phyloP scores from a whole-genome alignment of 805 yeast species.

The Monosporozyma solicola region DNA sequence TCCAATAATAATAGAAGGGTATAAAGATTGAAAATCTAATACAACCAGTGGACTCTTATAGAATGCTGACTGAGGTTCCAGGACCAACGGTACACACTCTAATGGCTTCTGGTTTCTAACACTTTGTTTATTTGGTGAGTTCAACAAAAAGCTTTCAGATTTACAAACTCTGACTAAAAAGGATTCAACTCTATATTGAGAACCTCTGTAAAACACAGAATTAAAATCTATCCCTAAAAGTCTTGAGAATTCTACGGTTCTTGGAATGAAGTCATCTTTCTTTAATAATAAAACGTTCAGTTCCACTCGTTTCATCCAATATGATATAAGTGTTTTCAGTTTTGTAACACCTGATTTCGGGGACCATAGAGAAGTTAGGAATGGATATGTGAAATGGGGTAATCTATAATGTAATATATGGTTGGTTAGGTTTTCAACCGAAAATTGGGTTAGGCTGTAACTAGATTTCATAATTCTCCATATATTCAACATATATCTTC shows the following conservation, averaged over 20 bases:
- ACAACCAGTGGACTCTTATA: slow-evolving; percentile 87
- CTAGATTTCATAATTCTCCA: slow-evolving; percentile 73
- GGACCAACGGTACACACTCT: slow-evolving; percentile 79
- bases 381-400: slow-evolving; percentile 48
- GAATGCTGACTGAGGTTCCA: slow-evolving; percentile 83
- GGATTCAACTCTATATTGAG: slow-evolving; percentile 91
- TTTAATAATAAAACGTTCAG: slow-evolving; percentile 38
- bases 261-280: slow-evolving; percentile 55
- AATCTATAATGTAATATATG: slow-evolving; percentile 58
- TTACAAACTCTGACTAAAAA: slow-evolving; percentile 66
- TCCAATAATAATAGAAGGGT: slow-evolving; percentile 88
- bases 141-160: slow-evolving; percentile 58
- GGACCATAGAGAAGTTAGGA: slow-evolving; percentile 42
- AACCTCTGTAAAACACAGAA: slow-evolving; percentile 82
- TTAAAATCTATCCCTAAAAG: slow-evolving; percentile 83
- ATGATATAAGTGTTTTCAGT: slow-evolving; percentile 39
- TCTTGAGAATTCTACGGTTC: slow-evolving; percentile 75
- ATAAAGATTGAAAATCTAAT: slow-evolving; percentile 85
- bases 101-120: slow-evolving; percentile 80
- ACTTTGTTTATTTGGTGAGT: slow-evolving; percentile 72
- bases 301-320: slow-evolving; percentile 37
- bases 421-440: slow-evolving; percentile 67
- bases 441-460: slow-evolving; percentile 53
- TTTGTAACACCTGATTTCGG: slow-evolving; percentile 17
- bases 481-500: slow-evolving; percentile 75